Evolutionary conservation across 2,329 filamentous ascomycete genomes (phyloP).

Genomic region (Pseudocercospora vitis): DNA sequence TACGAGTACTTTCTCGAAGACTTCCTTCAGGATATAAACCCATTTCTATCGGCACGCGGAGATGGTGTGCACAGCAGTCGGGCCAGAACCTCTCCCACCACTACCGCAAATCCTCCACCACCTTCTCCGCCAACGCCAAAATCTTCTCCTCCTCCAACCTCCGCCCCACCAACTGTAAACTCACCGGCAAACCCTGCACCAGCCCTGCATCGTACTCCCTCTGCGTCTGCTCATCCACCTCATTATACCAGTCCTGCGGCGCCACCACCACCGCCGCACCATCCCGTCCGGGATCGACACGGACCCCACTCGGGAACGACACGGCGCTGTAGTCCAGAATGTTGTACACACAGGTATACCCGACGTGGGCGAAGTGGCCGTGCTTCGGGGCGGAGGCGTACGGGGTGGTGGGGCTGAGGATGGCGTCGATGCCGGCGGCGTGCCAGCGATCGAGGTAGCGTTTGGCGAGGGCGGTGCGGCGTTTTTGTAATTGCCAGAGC

Average conservation of each 20-base stretch:
- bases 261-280: constrained; percentile 26
- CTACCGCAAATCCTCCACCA: no score
- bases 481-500: constrained; percentile 52
- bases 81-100: no score
- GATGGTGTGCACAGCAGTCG: no score
- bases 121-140: constrained; percentile 35
- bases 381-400: constrained; percentile 44
- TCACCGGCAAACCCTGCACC: constrained; percentile 46
- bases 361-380: constrained; percentile 48
- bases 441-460: constrained; percentile 50
- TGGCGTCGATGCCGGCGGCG: constrained; percentile 45
- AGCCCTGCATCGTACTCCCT: constrained; percentile 37
- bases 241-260: constrained; percentile 39
- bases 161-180: constrained; percentile 37
- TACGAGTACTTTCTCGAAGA: no score
- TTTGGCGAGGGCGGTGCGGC: constrained; percentile 45
- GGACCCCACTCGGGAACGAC: constrained; percentile 47
- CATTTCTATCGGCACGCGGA: no score
- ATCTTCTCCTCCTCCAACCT: constrained; percentile 42
- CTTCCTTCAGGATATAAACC: no score
- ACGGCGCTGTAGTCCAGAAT: constrained; percentile 50
- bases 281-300: constrained; percentile 44
- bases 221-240: constrained; percentile 43
- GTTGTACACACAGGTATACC: constrained; percentile 48
- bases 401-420: constrained; percentile 49